Percentiles rank a stretch among this genome's conserved stretches.
These are phyloP conservation scores for Trichoderma oligosporum DNA, from an alignment of 2,329 filamentous ascomycete genomes.

Conservation along the genomic window DNA sequence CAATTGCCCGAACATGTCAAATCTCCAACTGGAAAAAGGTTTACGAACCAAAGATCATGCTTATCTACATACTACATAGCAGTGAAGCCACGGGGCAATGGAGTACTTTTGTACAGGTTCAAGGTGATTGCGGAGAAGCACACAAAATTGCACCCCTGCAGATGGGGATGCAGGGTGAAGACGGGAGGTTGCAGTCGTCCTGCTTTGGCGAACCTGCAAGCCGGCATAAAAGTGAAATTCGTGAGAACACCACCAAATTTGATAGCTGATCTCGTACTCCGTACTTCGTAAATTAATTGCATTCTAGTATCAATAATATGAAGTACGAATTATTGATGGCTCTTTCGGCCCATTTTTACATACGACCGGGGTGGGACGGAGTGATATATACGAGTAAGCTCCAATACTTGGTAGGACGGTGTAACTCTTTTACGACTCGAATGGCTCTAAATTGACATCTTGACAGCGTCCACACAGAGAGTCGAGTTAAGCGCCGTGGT, in stretches of 20 bases:
- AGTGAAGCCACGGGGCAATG: no score
- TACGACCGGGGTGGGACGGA: no score
- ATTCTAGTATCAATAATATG: no score
- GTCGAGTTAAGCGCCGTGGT: slow-evolving; percentile 17
- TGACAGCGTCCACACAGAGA: slow-evolving; percentile 14
- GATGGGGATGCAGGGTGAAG: not conserved
- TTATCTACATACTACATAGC: no score
- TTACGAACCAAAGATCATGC: not conserved
- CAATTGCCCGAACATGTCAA: not conserved
- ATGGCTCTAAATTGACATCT: not conserved
- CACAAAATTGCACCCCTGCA: not conserved
- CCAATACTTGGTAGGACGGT: no score
- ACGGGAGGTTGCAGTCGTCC: slow-evolving; percentile 8
- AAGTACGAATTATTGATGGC: no score
- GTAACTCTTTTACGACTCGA: no score
- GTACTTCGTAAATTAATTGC: no score
- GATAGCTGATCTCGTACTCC: no score
- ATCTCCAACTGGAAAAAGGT: not conserved
- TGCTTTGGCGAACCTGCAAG: not conserved
- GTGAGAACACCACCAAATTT: not conserved
- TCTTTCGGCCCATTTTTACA: no score
- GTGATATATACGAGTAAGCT: no score
- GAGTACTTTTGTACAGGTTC: slow-evolving; percentile 2
- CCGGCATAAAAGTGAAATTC: no score
- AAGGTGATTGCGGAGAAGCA: not conserved